Base-by-base conservation (phyloP, 2,329 filamentous ascomycete genomes). In the Fusarium tjaetaba region DNA sequence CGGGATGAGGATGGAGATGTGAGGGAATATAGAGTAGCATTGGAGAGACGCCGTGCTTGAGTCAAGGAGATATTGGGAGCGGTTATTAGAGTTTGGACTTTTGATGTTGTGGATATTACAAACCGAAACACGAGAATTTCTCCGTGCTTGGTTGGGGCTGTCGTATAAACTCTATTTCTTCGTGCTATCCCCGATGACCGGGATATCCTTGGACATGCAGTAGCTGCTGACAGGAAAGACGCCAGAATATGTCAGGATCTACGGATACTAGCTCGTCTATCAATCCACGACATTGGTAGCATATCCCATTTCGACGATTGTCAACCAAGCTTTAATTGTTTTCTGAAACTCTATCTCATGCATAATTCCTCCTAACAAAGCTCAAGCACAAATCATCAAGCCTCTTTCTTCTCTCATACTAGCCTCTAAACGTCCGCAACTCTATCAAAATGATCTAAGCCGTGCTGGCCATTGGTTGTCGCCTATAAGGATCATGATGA, bases 311-410 rank as follows among this genome's bases (percentile, higher is more conserved):
- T 10, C 5, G 2, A 39, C 8, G 9, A n/a, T 4, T 13, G 8
- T n/a, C 10, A 30, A n/a, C 2, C 34, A 41, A 5, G 15, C 34
- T 4, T 8, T 20, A 3, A n/a, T 41, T 16, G 2, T 2, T 3
- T 16, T 22, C 24, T 16, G 0, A 28, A n/a, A 14, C 14, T 28
- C 14, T 13, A 13, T n/a, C 20, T 10, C 5, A 16, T 28, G 7
- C 5, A 5, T 11, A 28, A 16, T 1, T 38, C 13, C 18, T 16
- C 16, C 7, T 2, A 38, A 5, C 3, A 32, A 28, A 34, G 9
- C n/a, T 11, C 4, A 15, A 6, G 9, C 13, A 34, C n/a, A 34
- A 26, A 20, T 6, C 28, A 4, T 0, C 4, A 7, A n/a, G 3
- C 10, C 14, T 4, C 11, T 5, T 16, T 11, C 18, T 16, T 28